phyloP scores from a whole-genome alignment of 2,329 filamentous ascomycete species.

The Alternaria sp. region DNA sequence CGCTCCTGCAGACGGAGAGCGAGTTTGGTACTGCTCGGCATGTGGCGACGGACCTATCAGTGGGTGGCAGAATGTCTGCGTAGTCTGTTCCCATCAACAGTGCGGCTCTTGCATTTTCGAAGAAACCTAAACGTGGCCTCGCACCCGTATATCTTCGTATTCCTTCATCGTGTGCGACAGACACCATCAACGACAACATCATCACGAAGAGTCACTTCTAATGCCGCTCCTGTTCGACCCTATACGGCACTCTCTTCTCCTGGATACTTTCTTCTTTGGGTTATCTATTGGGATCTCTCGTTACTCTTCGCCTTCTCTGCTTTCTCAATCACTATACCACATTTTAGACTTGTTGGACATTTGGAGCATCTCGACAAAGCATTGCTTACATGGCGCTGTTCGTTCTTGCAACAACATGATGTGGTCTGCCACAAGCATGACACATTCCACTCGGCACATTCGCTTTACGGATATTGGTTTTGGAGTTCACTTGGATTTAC shows the following conservation, averaged over 20 bases:
- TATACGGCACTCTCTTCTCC: not conserved
- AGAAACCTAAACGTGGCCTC: too few relatives aligned
- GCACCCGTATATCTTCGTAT: not conserved
- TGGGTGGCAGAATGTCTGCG: not conserved
- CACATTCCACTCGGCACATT: not conserved
- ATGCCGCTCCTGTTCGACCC: not conserved
- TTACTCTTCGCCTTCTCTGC: not conserved
- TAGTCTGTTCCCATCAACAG: not conserved
- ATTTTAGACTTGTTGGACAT: not conserved
- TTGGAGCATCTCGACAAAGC: not conserved
- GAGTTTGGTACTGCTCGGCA: not conserved
- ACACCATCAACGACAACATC: not conserved
- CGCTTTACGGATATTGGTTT: not conserved
- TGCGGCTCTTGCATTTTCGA: too few relatives aligned
- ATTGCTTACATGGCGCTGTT: not conserved
- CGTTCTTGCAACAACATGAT: not conserved
- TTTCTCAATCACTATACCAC: not conserved
- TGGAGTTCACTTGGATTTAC: not conserved
- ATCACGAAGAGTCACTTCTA: not conserved
- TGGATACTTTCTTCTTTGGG: too few relatives aligned
- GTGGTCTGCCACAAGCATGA: not conserved
- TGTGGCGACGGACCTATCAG: not conserved
- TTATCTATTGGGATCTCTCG: not conserved
- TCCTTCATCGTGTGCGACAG: not conserved
- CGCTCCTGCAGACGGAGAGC: not conserved